Evolutionary conservation across 495 filamentous ascomycete genomes (phyloP), one percentile per base, ranked within the genome.

Genomic region (Staphylotrichum longicolle): DNA sequence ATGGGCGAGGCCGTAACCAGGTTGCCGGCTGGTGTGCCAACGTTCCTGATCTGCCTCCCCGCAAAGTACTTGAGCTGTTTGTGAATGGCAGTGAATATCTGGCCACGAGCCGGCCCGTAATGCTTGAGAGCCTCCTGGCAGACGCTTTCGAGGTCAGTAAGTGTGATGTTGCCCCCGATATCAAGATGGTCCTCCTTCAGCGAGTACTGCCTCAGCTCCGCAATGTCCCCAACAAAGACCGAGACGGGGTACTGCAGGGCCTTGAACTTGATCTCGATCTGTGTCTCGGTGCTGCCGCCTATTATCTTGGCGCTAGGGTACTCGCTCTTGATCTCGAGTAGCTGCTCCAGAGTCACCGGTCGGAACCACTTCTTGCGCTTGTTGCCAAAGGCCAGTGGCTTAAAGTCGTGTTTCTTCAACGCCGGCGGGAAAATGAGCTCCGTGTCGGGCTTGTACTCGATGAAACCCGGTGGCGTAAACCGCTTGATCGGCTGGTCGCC

Each of bases 241-340:
- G 91, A 97, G 6, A 88, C 85, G 10, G 85, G 83, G 71, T 96
- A 98, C 66, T 91, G 85, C 83, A 95, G 86, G 3, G 85, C 91
- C 78, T 98, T 98, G 82, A 98, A 98, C 70, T 96, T 97, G 75
- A 96, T 88, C 74, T 98, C 94, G 56, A 98, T 97, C 72, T 97
- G 94, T 0, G 93, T 98, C 75, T 98, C 94, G 4, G 91, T 96
- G 71, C 91, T 96, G 46, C 94, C 94, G 33, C 93, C 93, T 62
- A 98, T 96, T 60, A 98, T 82, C 75, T 98, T 98, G 3, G 93
- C 90, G 5, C 86, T 85, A 0, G 93, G 94, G 62, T 92, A 87
- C 0, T 85, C 85, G 65, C 77, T 85, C 77, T 96, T 97, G 74
- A 98, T 96, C 65, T 96, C 87, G 32, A 98, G 76, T 30, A 98